Base-by-base conservation (phyloP, 2,329 filamentous ascomycete genomes). In the Colletotrichum sp. region DNA sequence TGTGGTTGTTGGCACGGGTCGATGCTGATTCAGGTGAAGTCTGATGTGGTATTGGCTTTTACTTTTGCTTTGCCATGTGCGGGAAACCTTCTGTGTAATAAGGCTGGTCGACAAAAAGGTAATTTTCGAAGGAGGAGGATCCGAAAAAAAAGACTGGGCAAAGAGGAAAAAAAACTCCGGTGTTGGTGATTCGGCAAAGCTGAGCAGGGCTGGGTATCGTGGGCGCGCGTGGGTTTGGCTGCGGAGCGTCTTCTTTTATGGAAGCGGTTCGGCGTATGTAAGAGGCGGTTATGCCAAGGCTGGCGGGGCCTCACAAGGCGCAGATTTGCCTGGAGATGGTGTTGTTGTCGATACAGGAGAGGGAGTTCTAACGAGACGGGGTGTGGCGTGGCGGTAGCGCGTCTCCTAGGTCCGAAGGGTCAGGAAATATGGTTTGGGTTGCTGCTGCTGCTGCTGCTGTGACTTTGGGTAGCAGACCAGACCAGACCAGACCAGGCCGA, bases 271-370 rank as follows among this genome's bases (percentile, higher is more conserved):
- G 28, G 57, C 44, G 39, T 68, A 44, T 72, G 57, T 63, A 73
- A 55, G 69, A 73, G 69, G 73, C 70, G n/a, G 64, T 68, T 73
- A 44, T 55, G 73, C 73, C 73, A 75, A 75, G 73, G 26, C 63
- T 64, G 71, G 57, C 63, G 39, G 73, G 57, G 63, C 68, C 57
- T 75, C 73, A 75, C 73, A 75, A 68, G 73, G 63, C 63, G 63
- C 69, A 64, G 69, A 57, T 64, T 64, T 48, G 55, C 30, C 69
- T 64, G 57, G 72, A 55, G 70, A 68, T 75, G 64, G 64, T 75
- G 64, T 75, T 66, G 70, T 18, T 68, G 63, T 75, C 44, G 68
- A 48, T 39, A 30, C 36, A 12, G 52, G 36, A 26, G 63, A 70
- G 36, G 36, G 36, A 18, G 24, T 16, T 34, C 68, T 52, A 30